Percentiles rank a stretch among this genome's conserved stretches.
phyloP scores from a whole-genome alignment of 2,329 filamentous ascomycete genomes.

The Ceratocystis alfenasii region DNA sequence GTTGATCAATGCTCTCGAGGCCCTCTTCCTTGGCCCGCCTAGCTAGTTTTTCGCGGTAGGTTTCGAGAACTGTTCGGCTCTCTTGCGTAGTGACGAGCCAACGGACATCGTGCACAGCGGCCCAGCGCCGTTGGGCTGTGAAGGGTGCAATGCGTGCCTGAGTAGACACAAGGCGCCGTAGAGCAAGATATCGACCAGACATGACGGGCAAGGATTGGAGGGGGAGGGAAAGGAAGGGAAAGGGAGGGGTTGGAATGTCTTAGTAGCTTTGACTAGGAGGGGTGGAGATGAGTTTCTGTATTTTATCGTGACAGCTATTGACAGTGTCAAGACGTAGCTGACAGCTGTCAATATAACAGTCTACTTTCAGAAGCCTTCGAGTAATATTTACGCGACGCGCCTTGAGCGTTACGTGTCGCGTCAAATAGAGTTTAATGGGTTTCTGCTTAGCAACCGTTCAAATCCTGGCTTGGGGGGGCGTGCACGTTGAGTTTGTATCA shows the following conservation, averaged over 20 bases:
- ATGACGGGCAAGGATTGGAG: conserved; percentile 1
- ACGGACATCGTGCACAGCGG: conserved; percentile 81
- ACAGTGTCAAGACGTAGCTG: not conserved
- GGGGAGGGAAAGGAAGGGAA: too few relatives aligned
- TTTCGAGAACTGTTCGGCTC: conserved; percentile 59
- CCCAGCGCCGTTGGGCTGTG: conserved; percentile 62
- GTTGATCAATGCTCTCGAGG: conserved; percentile 55
- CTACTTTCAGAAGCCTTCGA: not conserved
- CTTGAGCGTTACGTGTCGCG: conserved; percentile 4
- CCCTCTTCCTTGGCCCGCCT: conserved; percentile 66
- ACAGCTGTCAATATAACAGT: not conserved
- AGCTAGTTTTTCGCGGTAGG: conserved; percentile 76
- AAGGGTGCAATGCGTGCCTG: conserved; percentile 19
- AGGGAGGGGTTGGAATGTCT: not conserved
- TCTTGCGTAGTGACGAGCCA: conserved; percentile 71
- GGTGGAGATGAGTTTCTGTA: not conserved
- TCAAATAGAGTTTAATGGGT: conserved; percentile 15
- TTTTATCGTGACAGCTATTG: not conserved
- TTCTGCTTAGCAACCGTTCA: conserved; percentile 6
- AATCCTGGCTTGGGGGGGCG: not conserved
- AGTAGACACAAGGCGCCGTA: conserved; percentile 17
- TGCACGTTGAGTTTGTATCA: too few relatives aligned
- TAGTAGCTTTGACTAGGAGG: not conserved
- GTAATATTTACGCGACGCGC: not conserved
- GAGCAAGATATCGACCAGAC: conserved; percentile 15